Base-by-base conservation (phyloP, 768 basidiomycete species). In the Phylloporus rhodoxanthus region DNA sequence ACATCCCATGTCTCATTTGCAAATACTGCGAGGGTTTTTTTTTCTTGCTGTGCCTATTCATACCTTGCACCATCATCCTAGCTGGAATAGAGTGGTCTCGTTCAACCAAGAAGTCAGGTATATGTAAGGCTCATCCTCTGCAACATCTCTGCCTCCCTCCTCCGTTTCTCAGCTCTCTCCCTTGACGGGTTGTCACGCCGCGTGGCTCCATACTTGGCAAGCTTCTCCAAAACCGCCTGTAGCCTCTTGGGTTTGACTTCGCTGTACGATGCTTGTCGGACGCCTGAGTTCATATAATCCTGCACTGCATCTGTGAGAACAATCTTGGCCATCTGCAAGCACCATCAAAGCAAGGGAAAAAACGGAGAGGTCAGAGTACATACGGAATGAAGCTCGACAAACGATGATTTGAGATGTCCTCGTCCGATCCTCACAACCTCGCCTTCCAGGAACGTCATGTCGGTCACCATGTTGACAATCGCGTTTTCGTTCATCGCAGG, bases 401-500 rank as follows among this genome's bases (percentile, higher is more conserved):
- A 95, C 14, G 83, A 84, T 10, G 79, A 69, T 46, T 75, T 76
- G 20, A 94, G 73, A 63, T 89, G 82, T 2, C 76, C 70, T 59
- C 86, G 77, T 19, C 85, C 89, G 47, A 87, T 83, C 39, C 82
- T 73, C 57, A 80, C 82, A 56, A 94, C 79, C 58, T 92, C 88
- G n/a, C 82, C 81, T 55, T 95, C 91, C 46, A 97, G 75, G 66
- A 94, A 96, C 50, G 84, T 82, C 52, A 93, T 79, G 63, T 97
- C 94, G 41, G 87, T 79, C 46, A 87, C 72, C 43, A 97, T 77
- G 57, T 94, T 95, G 28, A 85, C 80, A 37, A 96, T 76, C 1
- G 89, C 92, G 59, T 88, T 85, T 60, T 97, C 92, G 60, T 95
- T 97, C 74, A 94, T 80, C 71, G 77, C 77, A 8, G 75, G 70